Conservation (phyloP, 192 early-diverging fungal genomes). For the Ramicandelaber brevisporus region DNA sequence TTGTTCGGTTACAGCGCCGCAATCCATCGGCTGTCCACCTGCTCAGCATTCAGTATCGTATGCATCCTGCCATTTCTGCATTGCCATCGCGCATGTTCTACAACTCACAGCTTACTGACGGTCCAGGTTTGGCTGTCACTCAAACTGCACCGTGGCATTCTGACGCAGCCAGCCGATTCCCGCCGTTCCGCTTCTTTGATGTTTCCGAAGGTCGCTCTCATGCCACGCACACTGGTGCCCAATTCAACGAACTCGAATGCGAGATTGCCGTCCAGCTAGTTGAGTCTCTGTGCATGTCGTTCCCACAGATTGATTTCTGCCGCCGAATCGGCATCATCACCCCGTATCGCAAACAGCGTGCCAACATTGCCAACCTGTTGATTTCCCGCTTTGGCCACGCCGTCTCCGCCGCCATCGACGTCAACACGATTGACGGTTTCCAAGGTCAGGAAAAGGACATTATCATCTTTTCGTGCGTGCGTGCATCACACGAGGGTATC, state of each 20-base stretch:
- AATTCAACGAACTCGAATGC: slow-evolving; percentile 59
- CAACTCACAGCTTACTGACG: slow-evolving; percentile 40
- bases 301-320: slow-evolving; percentile 31
- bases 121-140: slow-evolving; percentile 29
- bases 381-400: slow-evolving; percentile 24
- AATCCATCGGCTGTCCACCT: slow-evolving; percentile 38
- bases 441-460: slow-evolving; percentile 96
- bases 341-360: slow-evolving; percentile 71
- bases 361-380: slow-evolving; percentile 41
- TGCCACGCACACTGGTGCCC: slow-evolving; percentile 29
- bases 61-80: slow-evolving; percentile 74
- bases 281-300: slow-evolving; percentile 25
- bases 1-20: slow-evolving; percentile 55
- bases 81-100: slow-evolving; percentile 71
- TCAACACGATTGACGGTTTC: slow-evolving; percentile 93
- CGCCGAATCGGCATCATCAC: slow-evolving; percentile 67
- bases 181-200: slow-evolving; percentile 63
- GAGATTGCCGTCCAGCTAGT: slow-evolving; percentile 44
- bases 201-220: slow-evolving; percentile 36
- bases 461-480: slow-evolving; percentile 85
- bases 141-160: slow-evolving; percentile 52
- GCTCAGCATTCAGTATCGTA: slow-evolving; percentile 86
- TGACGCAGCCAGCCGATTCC: slow-evolving; percentile 13
- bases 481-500: slow-evolving; percentile 36
- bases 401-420: slow-evolving; percentile 49